These are phyloP conservation scores for Apium graveolens DNA, from an alignment of 129 eudicot genomes.

Conservation along the genomic window DNA sequence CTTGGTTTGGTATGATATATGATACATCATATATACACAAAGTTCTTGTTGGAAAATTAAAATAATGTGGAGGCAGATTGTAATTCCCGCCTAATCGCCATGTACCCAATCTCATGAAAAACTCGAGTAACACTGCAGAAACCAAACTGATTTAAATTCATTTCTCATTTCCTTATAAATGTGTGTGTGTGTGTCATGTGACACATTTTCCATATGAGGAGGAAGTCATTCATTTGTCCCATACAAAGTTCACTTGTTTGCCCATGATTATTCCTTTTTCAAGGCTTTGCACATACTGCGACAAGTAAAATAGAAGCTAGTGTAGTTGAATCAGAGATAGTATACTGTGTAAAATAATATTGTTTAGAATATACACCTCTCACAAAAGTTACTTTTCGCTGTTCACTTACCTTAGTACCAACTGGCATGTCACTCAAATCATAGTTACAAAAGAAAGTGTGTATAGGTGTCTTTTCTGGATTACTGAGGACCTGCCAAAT, in stretches of 20 bases:
- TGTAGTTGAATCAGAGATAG: background rate
- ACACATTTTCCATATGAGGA: background rate
- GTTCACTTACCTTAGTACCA: conserved; percentile 76
- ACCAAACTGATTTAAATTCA: background rate
- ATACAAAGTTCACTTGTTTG: background rate
- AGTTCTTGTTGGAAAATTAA: background rate
- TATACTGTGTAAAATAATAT: background rate
- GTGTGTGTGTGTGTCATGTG: background rate
- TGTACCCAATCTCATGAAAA: background rate
- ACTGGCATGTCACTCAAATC: conserved; percentile 98
- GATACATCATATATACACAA: background rate
- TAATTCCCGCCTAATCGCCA: background rate
- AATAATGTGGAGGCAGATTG: background rate
- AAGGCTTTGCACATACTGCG: background rate
- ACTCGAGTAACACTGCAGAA: background rate
- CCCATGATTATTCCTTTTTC: background rate
- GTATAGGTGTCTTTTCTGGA: conserved; percentile 95
- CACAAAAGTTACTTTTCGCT: too few species aligned
- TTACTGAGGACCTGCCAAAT: conserved; percentile 78
- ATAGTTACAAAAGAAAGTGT: conserved; percentile 87
- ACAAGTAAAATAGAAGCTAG: background rate
- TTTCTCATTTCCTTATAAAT: background rate
- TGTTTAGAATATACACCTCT: background rate
- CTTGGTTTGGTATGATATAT: background rate
- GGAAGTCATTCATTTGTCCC: background rate